A percentile compares a stretch with the other conserved stretches of the same genome.
These are phyloP conservation scores for Hibiscus syriacus DNA, from an alignment of 345 rosid species.

Conservation along the genomic window DNA sequence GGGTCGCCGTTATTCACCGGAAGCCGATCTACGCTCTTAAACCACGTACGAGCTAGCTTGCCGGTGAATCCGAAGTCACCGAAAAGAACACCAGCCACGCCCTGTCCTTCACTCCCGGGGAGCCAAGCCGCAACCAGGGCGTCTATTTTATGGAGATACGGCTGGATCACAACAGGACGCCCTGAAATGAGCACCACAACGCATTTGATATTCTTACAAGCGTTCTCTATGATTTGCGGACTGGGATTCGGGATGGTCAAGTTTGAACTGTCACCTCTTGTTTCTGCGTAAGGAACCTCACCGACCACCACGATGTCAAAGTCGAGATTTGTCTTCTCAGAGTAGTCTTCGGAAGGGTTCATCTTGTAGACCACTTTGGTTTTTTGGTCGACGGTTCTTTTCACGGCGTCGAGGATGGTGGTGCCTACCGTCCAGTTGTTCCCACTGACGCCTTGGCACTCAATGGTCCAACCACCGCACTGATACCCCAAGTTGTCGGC, in stretches of 20 bases:
- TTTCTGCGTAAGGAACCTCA: constrained; percentile 61
- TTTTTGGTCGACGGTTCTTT: constrained; percentile 38
- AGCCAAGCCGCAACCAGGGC: constrained; percentile 75
- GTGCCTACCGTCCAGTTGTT: constrained; percentile 39
- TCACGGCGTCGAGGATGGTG: constrained; percentile 56
- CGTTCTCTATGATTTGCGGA: constrained; percentile 35
- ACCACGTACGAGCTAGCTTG: constrained; percentile 64
- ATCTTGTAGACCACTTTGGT: constrained; percentile 45
- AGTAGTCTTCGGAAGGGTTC: constrained; percentile 28
- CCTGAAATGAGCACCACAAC: constrained; percentile 59
- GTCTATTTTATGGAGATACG: constrained; percentile 30
- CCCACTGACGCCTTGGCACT: constrained; percentile 52
- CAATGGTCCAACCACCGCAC: constrained; percentile 66
- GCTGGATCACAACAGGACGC: constrained; percentile 56
- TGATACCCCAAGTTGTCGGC: constrained; percentile 54
- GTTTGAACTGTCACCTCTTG: constrained; percentile 45
- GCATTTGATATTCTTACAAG: constrained; percentile 44
- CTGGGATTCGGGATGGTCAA: constrained; percentile 45
- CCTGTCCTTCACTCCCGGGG: constrained; percentile 70
- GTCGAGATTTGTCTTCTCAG: constrained; percentile 32
- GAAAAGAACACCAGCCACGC: constrained; percentile 60
- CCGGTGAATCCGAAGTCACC: constrained; percentile 64
- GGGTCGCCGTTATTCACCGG: constrained; percentile 67
- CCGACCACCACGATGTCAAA: constrained; percentile 56
- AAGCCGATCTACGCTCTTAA: constrained; percentile 54